phyloP scores from a whole-genome alignment of 2,329 filamentous ascomycete species.

The Verticillium tricorpus region DNA sequence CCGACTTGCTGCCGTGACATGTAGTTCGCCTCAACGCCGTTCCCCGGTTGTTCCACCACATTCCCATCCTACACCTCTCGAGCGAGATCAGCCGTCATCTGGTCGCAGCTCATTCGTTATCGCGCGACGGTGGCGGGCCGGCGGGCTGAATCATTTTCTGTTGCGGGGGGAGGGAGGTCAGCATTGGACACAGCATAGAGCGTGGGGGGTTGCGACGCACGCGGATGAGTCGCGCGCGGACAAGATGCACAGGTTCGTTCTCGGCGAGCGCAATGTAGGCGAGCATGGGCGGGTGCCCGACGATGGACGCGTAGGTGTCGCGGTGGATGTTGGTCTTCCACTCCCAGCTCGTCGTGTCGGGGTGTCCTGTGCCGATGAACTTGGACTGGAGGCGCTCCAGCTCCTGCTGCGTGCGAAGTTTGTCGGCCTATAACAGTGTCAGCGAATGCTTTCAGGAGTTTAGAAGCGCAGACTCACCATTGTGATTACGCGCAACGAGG shows the following conservation, averaged over 20 bases:
- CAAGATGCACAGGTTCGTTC: constrained; percentile 77
- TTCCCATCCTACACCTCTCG: not conserved
- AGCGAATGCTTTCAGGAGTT: not conserved
- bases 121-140: constrained; percentile 47
- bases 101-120: not conserved
- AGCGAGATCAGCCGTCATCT: not conserved
- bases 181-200: not conserved
- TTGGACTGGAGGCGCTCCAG: constrained; percentile 95
- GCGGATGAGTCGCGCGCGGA: constrained; percentile 76
- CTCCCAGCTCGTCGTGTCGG: constrained; percentile 95
- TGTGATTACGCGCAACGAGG: too few species aligned
- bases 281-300: constrained; percentile 84
- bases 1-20: not conserved
- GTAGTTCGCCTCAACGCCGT: constrained; percentile 16
- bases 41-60: not conserved
- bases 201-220: constrained; percentile 29
- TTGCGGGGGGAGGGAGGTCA: not conserved
- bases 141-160: constrained; percentile 65
- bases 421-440: constrained; percentile 67
- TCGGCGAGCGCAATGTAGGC: constrained; percentile 87
- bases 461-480: constrained; percentile 2
- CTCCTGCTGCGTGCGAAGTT: constrained; percentile 95
- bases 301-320: constrained; percentile 84
- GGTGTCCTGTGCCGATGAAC: constrained; percentile 92
- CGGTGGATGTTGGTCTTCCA: constrained; percentile 95